Evolutionary conservation across 441 rosid species (phyloP).

Genomic region (Kokia cookei): DNA sequence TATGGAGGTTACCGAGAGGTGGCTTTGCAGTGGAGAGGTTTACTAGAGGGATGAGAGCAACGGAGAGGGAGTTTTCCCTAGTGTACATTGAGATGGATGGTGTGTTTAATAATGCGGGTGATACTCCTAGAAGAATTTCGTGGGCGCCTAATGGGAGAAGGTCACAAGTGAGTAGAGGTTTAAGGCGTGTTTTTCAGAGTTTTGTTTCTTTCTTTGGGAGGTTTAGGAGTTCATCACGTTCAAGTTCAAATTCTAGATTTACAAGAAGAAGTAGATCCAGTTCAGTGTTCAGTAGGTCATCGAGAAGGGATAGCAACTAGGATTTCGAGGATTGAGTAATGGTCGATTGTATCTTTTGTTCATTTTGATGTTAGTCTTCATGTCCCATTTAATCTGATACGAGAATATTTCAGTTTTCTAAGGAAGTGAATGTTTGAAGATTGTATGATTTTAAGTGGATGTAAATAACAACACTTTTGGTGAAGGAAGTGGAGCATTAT

Average conservation of each 20-base stretch:
- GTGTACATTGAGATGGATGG: conserved; percentile 67
- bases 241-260: conserved; percentile 18
- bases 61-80: conserved; percentile 44
- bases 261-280: conserved; percentile 26
- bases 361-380: not conserved
- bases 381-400: conserved; percentile 13
- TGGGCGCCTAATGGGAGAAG: conserved; percentile 49
- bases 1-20: conserved; percentile 62
- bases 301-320: conserved; percentile 24
- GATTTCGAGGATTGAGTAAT: conserved; percentile 22
- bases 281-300: conserved; percentile 22
- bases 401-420: conserved; percentile 12
- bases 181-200: conserved; percentile 38
- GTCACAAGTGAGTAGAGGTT: conserved; percentile 39
- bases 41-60: conserved; percentile 38
- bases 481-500: conserved; percentile 11
- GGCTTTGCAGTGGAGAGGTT: conserved; percentile 65
- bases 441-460: conserved; percentile 19
- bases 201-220: conserved; percentile 45
- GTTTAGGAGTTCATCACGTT: conserved; percentile 22
- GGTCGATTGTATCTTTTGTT: conserved; percentile 13
- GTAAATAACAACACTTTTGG: conserved; percentile 28
- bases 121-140: conserved; percentile 43
- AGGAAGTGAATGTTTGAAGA: conserved; percentile 22
- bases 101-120: conserved; percentile 37